Percentiles rank a stretch among this genome's conserved stretches.
Evolutionary conservation across 495 filamentous ascomycete genomes (phyloP).

Genomic region (Viridothelium virens): DNA sequence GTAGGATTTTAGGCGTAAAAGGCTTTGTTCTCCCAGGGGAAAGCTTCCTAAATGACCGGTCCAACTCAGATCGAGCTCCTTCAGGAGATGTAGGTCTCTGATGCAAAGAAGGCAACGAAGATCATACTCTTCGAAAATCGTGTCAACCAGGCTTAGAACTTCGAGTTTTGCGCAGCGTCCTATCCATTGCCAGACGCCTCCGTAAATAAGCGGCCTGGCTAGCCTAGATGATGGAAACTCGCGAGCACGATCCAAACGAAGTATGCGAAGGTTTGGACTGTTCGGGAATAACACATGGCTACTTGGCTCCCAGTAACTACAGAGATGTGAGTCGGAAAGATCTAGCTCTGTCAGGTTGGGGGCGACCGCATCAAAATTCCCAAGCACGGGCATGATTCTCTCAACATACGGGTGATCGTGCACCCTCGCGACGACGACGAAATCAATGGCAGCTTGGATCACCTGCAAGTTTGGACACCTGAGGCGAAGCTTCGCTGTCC

Average conservation of each 20-base stretch:
- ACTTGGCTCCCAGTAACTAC: background rate
- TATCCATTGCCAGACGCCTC: background rate
- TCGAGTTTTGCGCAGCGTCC: background rate
- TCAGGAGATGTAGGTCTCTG: background rate
- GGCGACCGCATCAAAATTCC: background rate
- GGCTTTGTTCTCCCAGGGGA: background rate
- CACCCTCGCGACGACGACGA: background rate
- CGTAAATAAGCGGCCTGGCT: background rate
- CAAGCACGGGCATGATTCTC: background rate
- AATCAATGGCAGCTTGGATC: background rate
- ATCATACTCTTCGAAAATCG: background rate
- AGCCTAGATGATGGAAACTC: background rate
- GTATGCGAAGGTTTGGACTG: background rate
- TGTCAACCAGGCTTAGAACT: slow-evolving; percentile 1
- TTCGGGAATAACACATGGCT: background rate
- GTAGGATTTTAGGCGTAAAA: background rate
- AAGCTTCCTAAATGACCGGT: background rate
- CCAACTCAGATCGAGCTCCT: background rate
- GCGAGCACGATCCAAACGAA: background rate
- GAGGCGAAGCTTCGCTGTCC: background rate
- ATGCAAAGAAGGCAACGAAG: background rate
- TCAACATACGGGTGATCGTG: background rate
- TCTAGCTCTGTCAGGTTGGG: background rate
- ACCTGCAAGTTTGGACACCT: background rate
- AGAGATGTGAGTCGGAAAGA: background rate